A percentile compares a stretch with the other conserved stretches of the same genome.
Conservation (phyloP, 164 flowering plant species). For the Chimonanthus salicifolius region DNA sequence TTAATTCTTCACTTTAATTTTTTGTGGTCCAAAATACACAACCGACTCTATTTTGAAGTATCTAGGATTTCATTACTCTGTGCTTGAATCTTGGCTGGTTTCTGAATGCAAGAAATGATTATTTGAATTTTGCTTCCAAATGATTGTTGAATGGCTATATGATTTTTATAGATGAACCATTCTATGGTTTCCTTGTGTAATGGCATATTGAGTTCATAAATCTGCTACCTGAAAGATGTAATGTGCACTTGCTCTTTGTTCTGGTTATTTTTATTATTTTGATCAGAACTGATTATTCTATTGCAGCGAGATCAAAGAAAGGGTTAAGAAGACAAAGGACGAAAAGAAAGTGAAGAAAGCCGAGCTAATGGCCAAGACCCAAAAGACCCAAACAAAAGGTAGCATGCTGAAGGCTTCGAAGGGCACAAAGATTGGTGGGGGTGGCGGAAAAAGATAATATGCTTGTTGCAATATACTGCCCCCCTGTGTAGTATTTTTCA, state of each 20-base stretch:
- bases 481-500: too few species aligned
- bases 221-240: not conserved
- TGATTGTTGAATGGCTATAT: not conserved
- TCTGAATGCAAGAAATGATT: not conserved
- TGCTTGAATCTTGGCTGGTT: not conserved
- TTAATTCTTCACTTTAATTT: not conserved
- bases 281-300: not conserved
- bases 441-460: slow-evolving; percentile 42
- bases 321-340: slow-evolving; percentile 50
- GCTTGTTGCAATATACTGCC: not conserved
- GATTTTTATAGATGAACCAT: not conserved
- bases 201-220: not conserved
- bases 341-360: slow-evolving; percentile 53
- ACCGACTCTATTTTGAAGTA: not conserved
- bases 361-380: slow-evolving; percentile 33
- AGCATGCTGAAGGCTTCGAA: slow-evolving; percentile 29
- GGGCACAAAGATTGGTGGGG: slow-evolving; percentile 47
- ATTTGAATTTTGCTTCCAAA: not conserved
- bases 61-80: not conserved
- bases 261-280: not conserved
- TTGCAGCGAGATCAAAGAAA: slow-evolving; percentile 45
- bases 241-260: too few species aligned
- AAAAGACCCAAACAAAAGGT: slow-evolving; percentile 31
- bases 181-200: not conserved
- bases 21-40: not conserved